Evolutionary conservation across 2,329 filamentous ascomycete species (phyloP).

Genomic region (Acephala macrosclerotiorum): DNA sequence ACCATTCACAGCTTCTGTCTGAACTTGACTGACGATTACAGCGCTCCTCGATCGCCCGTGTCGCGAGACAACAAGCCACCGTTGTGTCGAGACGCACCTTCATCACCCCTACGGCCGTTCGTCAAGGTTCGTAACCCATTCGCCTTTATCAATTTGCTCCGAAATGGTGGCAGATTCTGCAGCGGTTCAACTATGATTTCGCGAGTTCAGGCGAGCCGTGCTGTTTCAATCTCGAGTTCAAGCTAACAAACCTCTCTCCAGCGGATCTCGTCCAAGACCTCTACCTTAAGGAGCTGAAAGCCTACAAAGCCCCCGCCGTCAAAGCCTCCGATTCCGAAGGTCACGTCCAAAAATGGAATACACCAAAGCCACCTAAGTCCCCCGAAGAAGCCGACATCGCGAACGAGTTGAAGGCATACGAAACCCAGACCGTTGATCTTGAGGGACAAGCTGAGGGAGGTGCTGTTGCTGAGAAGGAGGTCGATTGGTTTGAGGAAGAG

Average conservation of each 20-base stretch:
- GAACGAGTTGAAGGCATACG: constrained; percentile 91
- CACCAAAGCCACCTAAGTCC: constrained; percentile 82
- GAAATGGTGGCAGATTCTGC: not conserved
- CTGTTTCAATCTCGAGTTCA: constrained; percentile 25
- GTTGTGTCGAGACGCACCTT: constrained; percentile 43
- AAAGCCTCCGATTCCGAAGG: constrained; percentile 89
- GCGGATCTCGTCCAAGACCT: constrained; percentile 98
- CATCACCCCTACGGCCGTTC: constrained; percentile 45
- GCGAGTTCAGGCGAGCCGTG: not conserved
- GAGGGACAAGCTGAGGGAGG: constrained; percentile 79
- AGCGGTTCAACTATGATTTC: not conserved
- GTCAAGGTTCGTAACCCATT: constrained; percentile 42
- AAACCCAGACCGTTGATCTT: constrained; percentile 91
- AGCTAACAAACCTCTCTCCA: constrained; percentile 49
- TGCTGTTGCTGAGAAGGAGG: constrained; percentile 64
- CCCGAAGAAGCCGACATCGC: constrained; percentile 96
- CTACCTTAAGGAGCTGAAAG: constrained; percentile 94
- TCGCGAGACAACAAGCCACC: constrained; percentile 43
- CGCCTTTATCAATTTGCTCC: not conserved
- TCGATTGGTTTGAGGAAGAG: constrained; percentile 87
- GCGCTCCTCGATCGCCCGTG: constrained; percentile 46
- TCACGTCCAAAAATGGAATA: constrained; percentile 86
- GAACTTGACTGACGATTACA: constrained; percentile 36
- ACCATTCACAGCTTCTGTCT: constrained; percentile 27
- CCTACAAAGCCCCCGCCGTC: constrained; percentile 86